Evolutionary conservation across 148 eudicot genomes (phyloP), one percentile per base, ranked within the genome.

Genomic region (Rhododendron ovatum): DNA sequence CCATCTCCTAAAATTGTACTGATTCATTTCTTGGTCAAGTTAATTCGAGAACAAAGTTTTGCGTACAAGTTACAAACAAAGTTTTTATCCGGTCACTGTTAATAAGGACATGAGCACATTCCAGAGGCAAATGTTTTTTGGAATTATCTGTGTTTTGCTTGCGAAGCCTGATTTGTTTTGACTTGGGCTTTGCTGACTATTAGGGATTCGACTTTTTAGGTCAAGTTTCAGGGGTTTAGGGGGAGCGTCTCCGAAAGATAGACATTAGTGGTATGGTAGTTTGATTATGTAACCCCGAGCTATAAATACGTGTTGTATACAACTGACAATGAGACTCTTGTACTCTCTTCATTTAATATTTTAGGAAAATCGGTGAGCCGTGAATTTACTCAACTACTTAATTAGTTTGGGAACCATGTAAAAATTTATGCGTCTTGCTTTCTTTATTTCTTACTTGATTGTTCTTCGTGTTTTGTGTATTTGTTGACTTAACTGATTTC

Each of bases 11-110:
- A 85, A 85, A 11, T 6, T 26, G 37, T 33, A 39, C 61, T 59
- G 83, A 85, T 85, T 79, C 77, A 79, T 80, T 78, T 69, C 17
- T 10, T 45, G 53, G 81, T 78, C 81, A 78, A 43, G 26, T n/a
- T 43, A 26, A 85, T 39, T 57, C 79, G 53, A 85, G 79, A 24
- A 24, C 74, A 69, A 79, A 33, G 43, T 63, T 33, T 37, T 67
- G 84, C 87, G 75, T 86, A 35, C 75, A 79, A 78, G 83, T 81
- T 82, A 59, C 84, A 33, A 81, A 35, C 9, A 11, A 80, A 37
- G 63, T 81, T 57, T 57, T 57, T n/a, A 41, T 81, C 48, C 5
- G 39, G 81, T 45, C 55, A 78, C 12, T 45, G 9, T 45, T 22
- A n/a, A 80, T 9, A 80, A 48, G 37, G 61, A 80, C 82, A 1